Evolutionary conservation across 257 asterid species (phyloP), one percentile per base, ranked within the genome.

Genomic region (Echium plantagineum): DNA sequence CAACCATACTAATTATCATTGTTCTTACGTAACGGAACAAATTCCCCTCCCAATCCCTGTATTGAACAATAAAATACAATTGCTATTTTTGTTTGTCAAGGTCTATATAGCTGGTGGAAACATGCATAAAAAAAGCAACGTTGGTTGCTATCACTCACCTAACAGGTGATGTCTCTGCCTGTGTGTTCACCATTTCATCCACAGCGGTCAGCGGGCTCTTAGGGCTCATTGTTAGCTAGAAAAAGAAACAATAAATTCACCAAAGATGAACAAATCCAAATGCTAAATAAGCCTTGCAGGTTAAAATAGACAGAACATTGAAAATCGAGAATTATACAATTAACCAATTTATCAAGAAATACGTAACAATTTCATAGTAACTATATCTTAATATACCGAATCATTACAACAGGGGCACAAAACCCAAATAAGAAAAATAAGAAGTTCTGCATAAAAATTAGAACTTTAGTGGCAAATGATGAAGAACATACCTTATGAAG

Each of bases 121-220:
- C 26, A 24, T 24, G 26, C n/a, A n/a, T n/a, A n/a, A n/a, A n/a
- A n/a, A n/a, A n/a, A n/a, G n/a, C n/a, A n/a, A n/a, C n/a, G n/a
- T n/a, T n/a, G n/a, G n/a, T n/a, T 60, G 16, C 47, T 31, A 60
- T n/a, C 38, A 62, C 74, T 69, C n/a, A 78, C 82, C 71, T 38
- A 42, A 52, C 63, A 15, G 66, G 64, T 24, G 77, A 53, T 28
- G 67, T 58, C 74, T 62, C 76, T 66, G 38, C 64, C 4, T 63
- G 66, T 75, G 66, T 75, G 64, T 63, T 63, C 60, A 61, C 57
- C 60, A 59, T 53, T 31, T 62, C 69, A 57, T 7, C 17, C 5
- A 21, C 22, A 52, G 62, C 58, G 53, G n/a, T 68, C 24, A 60
- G 15, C 70, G 63, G 59, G 57, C 61, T 64, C 38, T 30, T 65